A percentile compares a stretch with the other conserved stretches of the same genome.
phyloP scores from a whole-genome alignment of 164 flowering plant genomes.

The Dillenia suffruticosa region DNA sequence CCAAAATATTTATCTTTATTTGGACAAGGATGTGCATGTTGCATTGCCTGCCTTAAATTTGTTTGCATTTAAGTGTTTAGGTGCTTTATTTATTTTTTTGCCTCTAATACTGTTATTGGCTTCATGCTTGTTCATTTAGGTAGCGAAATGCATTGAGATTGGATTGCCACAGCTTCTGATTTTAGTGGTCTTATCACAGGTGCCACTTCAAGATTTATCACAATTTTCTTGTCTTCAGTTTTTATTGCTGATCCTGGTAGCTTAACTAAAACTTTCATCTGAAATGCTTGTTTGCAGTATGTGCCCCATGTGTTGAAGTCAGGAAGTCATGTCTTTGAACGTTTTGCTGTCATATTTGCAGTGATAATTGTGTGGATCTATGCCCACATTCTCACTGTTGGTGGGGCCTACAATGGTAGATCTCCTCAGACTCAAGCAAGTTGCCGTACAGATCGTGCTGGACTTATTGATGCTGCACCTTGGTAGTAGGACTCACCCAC shows the following conservation, averaged over 20 bases:
- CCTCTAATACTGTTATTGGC: no score
- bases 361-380: slow-evolving; percentile 86
- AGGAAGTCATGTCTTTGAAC: slow-evolving; percentile 53
- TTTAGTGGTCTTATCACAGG: slow-evolving; percentile 70
- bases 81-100: no score
- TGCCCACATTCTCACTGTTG: slow-evolving; percentile 84
- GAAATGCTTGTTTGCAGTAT: slow-evolving; percentile 50
- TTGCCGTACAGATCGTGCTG: slow-evolving; percentile 89
- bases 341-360: slow-evolving; percentile 76
- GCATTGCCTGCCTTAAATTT: no score
- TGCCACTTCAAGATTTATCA: slow-evolving; percentile 11
- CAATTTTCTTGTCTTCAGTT: neutral
- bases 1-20: neutral
- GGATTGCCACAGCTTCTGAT: slow-evolving; percentile 78
- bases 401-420: slow-evolving; percentile 73
- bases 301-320: slow-evolving; percentile 47
- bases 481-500: slow-evolving; percentile 48
- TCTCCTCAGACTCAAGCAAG: slow-evolving; percentile 58
- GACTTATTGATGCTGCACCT: slow-evolving; percentile 74
- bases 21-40: no score
- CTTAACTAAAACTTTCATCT: neutral
- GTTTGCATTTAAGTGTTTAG: no score
- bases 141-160: slow-evolving; percentile 90
- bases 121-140: slow-evolving; percentile 39
- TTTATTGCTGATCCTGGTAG: neutral